These are phyloP conservation scores for Pythium chondricola DNA, from an alignment of 352 stramenopile species.

Conservation along the genomic window DNA sequence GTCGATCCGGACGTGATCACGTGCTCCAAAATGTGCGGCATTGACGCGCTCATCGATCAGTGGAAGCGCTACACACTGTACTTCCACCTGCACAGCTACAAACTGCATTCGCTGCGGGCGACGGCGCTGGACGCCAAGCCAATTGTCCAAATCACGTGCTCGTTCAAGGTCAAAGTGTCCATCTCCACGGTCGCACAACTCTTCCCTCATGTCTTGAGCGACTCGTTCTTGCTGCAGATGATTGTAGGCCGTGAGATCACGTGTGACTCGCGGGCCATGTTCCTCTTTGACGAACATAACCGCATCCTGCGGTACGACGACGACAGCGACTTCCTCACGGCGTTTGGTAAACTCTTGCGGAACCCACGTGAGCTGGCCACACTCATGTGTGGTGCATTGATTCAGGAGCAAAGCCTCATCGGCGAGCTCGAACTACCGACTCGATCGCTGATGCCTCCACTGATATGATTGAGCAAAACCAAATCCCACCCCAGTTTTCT, in stretches of 20 bases:
- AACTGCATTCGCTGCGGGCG: conserved; percentile 4
- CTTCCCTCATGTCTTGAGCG: conserved; percentile 20
- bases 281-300: conserved; percentile 17
- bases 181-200: conserved; percentile 12
- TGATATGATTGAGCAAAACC: no score
- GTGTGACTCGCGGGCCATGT: conserved; percentile 16
- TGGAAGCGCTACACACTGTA: conserved; percentile 7
- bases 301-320: conserved; percentile 22
- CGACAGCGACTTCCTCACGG: conserved; percentile 22
- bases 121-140: conserved; percentile 3
- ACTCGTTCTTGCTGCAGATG: conserved; percentile 15
- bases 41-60: conserved; percentile 11
- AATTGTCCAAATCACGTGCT: conserved; percentile 6
- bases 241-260: conserved; percentile 19
- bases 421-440: conserved; percentile 2
- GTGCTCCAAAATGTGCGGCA: conserved; percentile 1
- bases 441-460: no score
- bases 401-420: conserved; percentile 7
- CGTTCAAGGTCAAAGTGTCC: conserved; percentile 16
- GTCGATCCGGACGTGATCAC: conserved; percentile 3
- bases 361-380: background rate
- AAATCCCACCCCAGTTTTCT: no score
- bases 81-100: conserved; percentile 6
- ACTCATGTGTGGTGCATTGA: conserved; percentile 9
- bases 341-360: conserved; percentile 2